Evolutionary conservation across 2,329 filamentous ascomycete genomes (phyloP).

Genomic region (Allantophomopsis cytisporea): DNA sequence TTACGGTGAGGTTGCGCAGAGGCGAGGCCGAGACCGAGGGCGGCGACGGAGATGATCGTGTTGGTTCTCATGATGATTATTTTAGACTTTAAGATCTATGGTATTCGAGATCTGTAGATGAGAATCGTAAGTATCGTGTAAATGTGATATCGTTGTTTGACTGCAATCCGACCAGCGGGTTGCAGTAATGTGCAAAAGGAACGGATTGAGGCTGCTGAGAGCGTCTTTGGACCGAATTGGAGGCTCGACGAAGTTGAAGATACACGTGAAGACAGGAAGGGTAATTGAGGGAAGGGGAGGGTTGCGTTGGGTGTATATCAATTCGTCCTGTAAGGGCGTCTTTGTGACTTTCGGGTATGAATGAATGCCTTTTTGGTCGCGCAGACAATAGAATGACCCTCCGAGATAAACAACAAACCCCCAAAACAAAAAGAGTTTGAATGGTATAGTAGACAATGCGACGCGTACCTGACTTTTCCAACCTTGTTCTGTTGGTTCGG

Average conservation of each 20-base stretch:
- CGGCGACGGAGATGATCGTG: conserved; percentile 19
- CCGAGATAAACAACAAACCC: too few relatives aligned
- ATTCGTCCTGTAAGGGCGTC: too few relatives aligned
- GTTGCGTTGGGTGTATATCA: conserved; percentile 1
- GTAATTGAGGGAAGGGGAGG: conserved; percentile 7
- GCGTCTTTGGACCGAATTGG: background rate
- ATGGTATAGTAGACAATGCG: too few relatives aligned
- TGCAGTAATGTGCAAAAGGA: background rate
- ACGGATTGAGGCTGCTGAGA: background rate
- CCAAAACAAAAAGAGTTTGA: too few relatives aligned
- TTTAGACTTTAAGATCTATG: too few relatives aligned
- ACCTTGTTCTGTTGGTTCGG: too few relatives aligned
- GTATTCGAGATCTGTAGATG: too few relatives aligned
- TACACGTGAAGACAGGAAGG: conserved; percentile 3
- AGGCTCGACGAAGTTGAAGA: background rate
- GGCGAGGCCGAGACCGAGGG: conserved; percentile 23
- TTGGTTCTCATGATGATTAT: conserved; percentile 26
- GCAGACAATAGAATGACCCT: too few relatives aligned
- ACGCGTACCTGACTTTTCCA: too few relatives aligned
- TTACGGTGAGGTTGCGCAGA: conserved; percentile 26
- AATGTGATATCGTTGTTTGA: background rate
- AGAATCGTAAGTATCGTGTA: too few relatives aligned
- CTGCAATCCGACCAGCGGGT: conserved; percentile 1
- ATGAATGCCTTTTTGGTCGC: too few relatives aligned
- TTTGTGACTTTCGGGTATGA: too few relatives aligned